Evolutionary conservation across 106 monocot species (phyloP), one percentile per base, ranked within the genome.

Genomic region (Chionographis japonica): DNA sequence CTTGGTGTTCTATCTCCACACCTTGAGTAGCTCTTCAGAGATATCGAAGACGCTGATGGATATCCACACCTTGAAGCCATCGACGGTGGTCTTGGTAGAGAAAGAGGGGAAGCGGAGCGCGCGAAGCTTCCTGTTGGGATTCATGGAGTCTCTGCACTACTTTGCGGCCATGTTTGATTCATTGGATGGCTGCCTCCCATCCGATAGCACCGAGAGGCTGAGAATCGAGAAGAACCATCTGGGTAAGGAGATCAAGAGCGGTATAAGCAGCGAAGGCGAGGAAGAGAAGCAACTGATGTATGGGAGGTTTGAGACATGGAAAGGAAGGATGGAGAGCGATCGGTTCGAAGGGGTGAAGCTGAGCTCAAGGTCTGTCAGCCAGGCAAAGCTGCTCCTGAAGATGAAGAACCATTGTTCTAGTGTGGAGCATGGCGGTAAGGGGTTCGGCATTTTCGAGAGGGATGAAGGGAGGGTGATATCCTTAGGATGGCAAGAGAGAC

Each of bases 381-480:
- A 87, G 51, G 87, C 87, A 39, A 87, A 83, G 74, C 62, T 87
- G 4, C 62, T 87, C n/a, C 16, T 87, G 40, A 87, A 79, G 72
- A 87, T 87, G 8, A 86, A 83, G 65, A 76, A 69, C 71, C 75
- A 73, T 55, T 68, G 58, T 4, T 63, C 72, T 20, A 64, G n/a
- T 3, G 72, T 38, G 10, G 83, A 73, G 50, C 54, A 69, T 38
- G 76, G 68, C 20, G 35, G 65, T 12, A 66, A 50, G 3, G 76
- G 76, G 54, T 87, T 87, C 57, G 20, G 54, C 8, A 74, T 83
- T 20, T n/a, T 62, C 3, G 79, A 70, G 70, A 62, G 76, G 42
- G 87, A 83, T 38, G 79, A 70, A 52, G 83, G 83, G 8, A 69
- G 46, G 43, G 61, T 52, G 9, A 74, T 87, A 19, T 75, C 79